Evolutionary conservation across 1,284 basidiomycete genomes (phyloP).

Genomic region (Anthracocystis panici-leucophaei): DNA sequence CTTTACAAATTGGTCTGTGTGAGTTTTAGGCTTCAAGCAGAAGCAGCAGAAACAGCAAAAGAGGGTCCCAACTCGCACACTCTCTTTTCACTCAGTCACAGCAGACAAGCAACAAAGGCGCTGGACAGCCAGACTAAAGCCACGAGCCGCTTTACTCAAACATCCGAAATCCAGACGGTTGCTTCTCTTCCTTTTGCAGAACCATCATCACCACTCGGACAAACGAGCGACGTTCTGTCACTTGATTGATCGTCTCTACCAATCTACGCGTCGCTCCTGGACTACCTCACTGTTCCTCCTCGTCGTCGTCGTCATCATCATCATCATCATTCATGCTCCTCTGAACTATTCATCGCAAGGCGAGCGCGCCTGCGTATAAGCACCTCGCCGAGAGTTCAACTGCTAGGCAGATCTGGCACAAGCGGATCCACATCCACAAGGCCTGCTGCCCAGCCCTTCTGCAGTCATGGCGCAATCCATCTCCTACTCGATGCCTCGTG

Average conservation of each 20-base stretch:
- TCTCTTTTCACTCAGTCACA: too few relatives aligned
- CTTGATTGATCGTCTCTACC: neutral
- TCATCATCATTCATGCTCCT: slow-evolving; percentile 13
- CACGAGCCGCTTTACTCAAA: too few relatives aligned
- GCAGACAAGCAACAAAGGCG: too few relatives aligned
- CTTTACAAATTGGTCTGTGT: too few relatives aligned
- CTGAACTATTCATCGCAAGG: slow-evolving; percentile 6
- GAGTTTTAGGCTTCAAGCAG: too few relatives aligned
- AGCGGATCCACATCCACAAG: neutral
- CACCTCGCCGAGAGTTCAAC: neutral
- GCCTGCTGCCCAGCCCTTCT: neutral
- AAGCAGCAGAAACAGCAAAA: too few relatives aligned
- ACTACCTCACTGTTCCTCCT: neutral
- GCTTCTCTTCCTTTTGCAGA: too few relatives aligned
- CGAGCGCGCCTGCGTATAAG: slow-evolving; percentile 14
- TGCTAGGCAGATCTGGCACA: neutral
- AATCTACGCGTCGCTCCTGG: neutral
- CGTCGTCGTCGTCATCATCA: too few relatives aligned
- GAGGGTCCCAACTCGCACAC: too few relatives aligned
- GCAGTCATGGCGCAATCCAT: slow-evolving; percentile 21
- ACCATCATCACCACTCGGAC: neutral
- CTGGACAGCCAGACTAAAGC: too few relatives aligned
- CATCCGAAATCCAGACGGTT: too few relatives aligned
- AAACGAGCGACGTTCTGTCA: too few relatives aligned
- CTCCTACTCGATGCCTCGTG: slow-evolving; percentile 7